Base-by-base conservation (phyloP, 2,329 filamentous ascomycete species). In the Phaeosphaeriaceae sp. region DNA sequence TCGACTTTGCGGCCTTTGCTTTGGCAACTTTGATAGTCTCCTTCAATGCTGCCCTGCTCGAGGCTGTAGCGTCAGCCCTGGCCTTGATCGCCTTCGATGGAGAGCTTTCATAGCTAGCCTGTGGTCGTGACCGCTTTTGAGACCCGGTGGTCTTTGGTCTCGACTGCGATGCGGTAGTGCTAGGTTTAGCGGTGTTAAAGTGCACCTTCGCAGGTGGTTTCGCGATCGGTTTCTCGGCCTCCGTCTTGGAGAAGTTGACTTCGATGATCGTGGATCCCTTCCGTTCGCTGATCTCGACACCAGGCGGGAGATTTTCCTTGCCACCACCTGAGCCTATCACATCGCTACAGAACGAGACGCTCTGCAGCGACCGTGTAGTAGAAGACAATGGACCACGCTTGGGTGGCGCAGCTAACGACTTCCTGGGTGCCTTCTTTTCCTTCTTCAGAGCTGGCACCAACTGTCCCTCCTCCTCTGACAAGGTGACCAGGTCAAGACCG, bases 291-390 rank as follows among this genome's bases (percentile, higher is more conserved):
- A 71, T 63, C 15, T 70, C 67, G 54, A 70, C 64, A n/a, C 82
- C 82, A 0, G 86, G 87, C 15, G 86, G 86, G 5, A 88, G 68
- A 61, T 89, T 90, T 71, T 89, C 87, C 66, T 90, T 90, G 6
- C 87, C 87, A 4, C 81, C 82, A 32, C 85, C 84, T 50, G 81
- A 80, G 23, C 86, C 86, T 58, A 78, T 67, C n/a, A 84, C 69
- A 65, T 88, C 84, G 46, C 77, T 67, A 19, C 74, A 71, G 43
- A 77, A 74, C 4, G 76, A 75, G 8, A 73, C 68, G 49, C 79
- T 80, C 63, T 85, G 84, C 7, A 75, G 59, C 24, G 69, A 69
- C 23, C 70, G 71, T 6, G 69, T 59, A 13, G 74, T 79, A 42
- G 81, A 78, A 35, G 82, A 81, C 52, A 89, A 71, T 2, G 86